Percentiles rank a stretch among this genome's conserved stretches.
phyloP scores from a whole-genome alignment of 176 grass and related monocot species.

The Carex parvula region DNA sequence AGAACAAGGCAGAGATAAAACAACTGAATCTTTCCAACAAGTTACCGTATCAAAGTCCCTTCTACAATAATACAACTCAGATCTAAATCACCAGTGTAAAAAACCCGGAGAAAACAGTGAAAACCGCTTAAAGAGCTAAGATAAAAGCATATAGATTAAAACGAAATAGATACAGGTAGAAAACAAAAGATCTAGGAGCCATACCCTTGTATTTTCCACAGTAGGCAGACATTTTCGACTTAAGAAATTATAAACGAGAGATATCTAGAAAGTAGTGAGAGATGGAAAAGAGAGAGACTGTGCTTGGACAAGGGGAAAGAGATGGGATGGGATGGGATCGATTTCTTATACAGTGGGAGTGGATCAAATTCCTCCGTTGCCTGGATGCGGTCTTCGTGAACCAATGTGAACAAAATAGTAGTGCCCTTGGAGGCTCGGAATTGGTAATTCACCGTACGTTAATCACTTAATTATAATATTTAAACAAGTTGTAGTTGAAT shows the following conservation, averaged over 20 bases:
- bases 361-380: background rate
- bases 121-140: background rate
- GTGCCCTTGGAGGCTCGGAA: background rate
- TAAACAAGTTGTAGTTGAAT: background rate
- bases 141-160: background rate
- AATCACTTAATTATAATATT: background rate
- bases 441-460: background rate
- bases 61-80: background rate
- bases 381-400: background rate
- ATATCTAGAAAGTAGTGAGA: conserved; percentile 10
- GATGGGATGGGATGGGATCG: background rate
- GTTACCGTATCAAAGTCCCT: background rate
- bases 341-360: background rate
- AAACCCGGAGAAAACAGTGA: background rate
- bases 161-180: background rate
- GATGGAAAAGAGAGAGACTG: background rate
- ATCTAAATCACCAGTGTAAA: conserved; percentile 19
- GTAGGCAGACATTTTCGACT: conserved; percentile 69
- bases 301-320: conserved; percentile 56
- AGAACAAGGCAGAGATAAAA: background rate
- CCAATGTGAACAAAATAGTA: background rate
- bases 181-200: background rate
- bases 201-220: conserved; percentile 77
- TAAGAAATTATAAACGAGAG: background rate
- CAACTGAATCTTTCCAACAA: background rate